These are phyloP conservation scores for Daldinia loculata DNA, from an alignment of 495 filamentous ascomycete genomes.

Conservation along the genomic window DNA sequence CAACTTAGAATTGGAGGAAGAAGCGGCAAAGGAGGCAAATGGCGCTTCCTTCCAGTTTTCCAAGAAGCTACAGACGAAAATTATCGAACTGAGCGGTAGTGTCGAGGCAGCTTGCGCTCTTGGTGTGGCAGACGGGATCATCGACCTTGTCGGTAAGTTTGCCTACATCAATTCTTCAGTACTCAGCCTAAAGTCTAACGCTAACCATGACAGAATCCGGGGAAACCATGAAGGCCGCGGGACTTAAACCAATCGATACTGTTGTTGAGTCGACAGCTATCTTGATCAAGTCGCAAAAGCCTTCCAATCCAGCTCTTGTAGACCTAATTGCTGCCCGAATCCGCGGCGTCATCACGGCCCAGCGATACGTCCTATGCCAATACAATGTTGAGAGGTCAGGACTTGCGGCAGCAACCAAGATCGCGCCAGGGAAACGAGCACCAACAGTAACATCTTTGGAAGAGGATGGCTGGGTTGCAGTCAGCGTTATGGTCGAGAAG, in stretches of 20 bases:
- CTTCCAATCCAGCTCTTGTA: constrained; percentile 80
- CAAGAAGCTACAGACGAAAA: constrained; percentile 74
- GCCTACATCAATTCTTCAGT: constrained; percentile 13
- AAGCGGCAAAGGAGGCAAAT: constrained; percentile 39
- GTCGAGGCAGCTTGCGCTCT: constrained; percentile 96
- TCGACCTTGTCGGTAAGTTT: constrained; percentile 90
- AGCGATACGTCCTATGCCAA: constrained; percentile 93
- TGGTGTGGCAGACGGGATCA: constrained; percentile 95
- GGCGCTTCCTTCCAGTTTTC: constrained; percentile 32
- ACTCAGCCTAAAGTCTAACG: not conserved
- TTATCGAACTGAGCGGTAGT: constrained; percentile 92
- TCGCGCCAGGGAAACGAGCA: constrained; percentile 95
- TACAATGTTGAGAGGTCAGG: constrained; percentile 84
- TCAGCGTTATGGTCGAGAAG: constrained; percentile 93
- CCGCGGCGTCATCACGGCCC: constrained; percentile 92
- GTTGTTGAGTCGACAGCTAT: constrained; percentile 86
- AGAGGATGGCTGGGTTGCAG: constrained; percentile 89
- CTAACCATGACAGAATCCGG: constrained; percentile 78
- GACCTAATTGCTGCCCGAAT: constrained; percentile 84
- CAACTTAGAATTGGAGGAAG: constrained; percentile 67
- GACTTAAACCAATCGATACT: constrained; percentile 95
- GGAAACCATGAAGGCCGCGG: constrained; percentile 96
- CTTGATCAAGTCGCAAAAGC: constrained; percentile 87
- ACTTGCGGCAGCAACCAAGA: constrained; percentile 71
- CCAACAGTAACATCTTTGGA: constrained; percentile 89